A percentile compares a stretch with the other conserved stretches of the same genome.
These are phyloP conservation scores for Wickerhamomyces queroliae DNA, from an alignment of 805 yeast genomes.

Conservation along the genomic window DNA sequence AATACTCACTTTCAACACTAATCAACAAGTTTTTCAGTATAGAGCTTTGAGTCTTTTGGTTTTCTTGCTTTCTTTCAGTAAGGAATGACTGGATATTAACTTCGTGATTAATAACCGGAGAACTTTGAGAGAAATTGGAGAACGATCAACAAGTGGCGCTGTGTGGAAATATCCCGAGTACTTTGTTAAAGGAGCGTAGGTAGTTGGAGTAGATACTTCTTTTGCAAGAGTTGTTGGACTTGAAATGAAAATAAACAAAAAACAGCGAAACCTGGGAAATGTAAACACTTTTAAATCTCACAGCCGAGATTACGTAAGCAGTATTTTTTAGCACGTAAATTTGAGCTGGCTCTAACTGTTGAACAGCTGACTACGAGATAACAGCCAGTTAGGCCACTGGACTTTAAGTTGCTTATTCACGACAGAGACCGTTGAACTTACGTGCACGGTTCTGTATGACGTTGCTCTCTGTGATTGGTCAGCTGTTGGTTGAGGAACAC, in stretches of 20 bases:
- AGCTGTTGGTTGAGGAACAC: too few species aligned
- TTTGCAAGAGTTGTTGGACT: constrained; percentile 3
- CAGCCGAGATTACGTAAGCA: not conserved
- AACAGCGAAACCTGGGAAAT: not conserved
- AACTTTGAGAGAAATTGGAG: not conserved
- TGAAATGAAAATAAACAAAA: not conserved
- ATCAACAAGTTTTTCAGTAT: not conserved
- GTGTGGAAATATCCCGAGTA: not conserved
- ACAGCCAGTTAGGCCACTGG: too few species aligned
- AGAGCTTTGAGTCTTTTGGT: not conserved
- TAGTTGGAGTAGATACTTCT: constrained; percentile 23
- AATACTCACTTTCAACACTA: not conserved
- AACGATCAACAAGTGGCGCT: constrained; percentile 3
- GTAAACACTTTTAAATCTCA: too few species aligned
- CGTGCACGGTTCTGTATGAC: too few species aligned
- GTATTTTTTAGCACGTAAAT: not conserved
- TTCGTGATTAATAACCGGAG: not conserved
- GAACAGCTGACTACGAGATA: too few species aligned
- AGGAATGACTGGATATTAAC: not conserved
- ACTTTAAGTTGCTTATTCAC: too few species aligned
- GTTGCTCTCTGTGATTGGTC: too few species aligned
- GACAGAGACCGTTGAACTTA: too few species aligned
- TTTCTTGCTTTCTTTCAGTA: not conserved
- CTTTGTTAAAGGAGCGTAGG: constrained; percentile 27
- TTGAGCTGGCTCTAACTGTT: too few species aligned